Evolutionary conservation across 2,329 filamentous ascomycete genomes (phyloP).

Genomic region (Penicillium aurantiogriseum): DNA sequence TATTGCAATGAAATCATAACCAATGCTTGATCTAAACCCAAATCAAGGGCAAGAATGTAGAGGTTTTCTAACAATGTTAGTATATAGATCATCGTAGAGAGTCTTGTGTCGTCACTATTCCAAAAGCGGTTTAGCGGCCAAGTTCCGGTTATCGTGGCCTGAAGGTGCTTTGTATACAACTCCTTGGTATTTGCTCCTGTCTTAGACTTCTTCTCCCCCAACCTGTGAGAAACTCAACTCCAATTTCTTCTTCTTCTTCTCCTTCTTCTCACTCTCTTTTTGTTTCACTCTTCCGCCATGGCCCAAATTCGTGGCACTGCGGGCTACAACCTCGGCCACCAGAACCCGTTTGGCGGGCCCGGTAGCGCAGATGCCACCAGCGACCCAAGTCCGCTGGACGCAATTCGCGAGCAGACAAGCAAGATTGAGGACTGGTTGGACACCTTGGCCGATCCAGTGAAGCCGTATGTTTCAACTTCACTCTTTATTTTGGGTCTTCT

Average conservation of each 20-base stretch:
- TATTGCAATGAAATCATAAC: constrained; percentile 12
- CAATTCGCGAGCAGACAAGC: constrained; percentile 91
- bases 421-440: constrained; percentile 96
- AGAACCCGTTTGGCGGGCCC: constrained; percentile 67
- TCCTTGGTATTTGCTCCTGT: constrained; percentile 21
- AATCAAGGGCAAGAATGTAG: constrained; percentile 9
- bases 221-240: background rate
- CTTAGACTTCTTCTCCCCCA: constrained; percentile 6
- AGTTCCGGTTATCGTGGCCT: constrained; percentile 45
- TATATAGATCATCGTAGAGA: constrained; percentile 8
- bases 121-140: constrained; percentile 27
- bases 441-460: constrained; percentile 81
- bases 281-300: constrained; percentile 34
- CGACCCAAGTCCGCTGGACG: constrained; percentile 77
- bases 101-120: constrained; percentile 32
- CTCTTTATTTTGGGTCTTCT: constrained; percentile 5
- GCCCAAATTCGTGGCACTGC: constrained; percentile 64
- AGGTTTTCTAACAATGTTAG: background rate
- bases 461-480: constrained; percentile 69
- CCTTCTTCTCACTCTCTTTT: background rate
- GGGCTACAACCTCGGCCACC: constrained; percentile 78
- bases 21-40: background rate
- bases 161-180: constrained; percentile 32
- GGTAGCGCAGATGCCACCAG: constrained; percentile 59
- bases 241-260: background rate